Evolutionary conservation across 345 rosid genomes (phyloP), one percentile per base, ranked within the genome.

Genomic region (Crucihimalaya himalaica): DNA sequence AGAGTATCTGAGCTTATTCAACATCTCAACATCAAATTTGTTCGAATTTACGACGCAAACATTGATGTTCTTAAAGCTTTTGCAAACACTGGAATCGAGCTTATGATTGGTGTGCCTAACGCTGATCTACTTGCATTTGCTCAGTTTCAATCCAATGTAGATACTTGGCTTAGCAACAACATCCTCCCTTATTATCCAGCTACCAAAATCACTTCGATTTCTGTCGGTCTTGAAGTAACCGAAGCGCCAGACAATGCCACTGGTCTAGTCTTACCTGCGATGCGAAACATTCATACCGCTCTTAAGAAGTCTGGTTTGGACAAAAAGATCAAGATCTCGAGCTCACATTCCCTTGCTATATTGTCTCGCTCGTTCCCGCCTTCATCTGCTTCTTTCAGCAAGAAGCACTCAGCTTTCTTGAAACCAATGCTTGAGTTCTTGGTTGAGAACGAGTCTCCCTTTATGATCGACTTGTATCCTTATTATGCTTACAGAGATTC

Each of bases 51-150:
- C 14, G 99, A 92, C 53, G 84, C 97, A 23, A 88, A 90, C 79
- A 85, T 90, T 48, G 97, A 90, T 67, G 93, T 95, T 61, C 92
- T 95, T 59, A 90, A 92, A 82, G 97, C 97, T 9, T 90, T 90
- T 72, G 89, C 99, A 13, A 92, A 95, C 83, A 85, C 97, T 3
- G 86, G 88, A 4, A 80, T 95, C 14, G 96, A 95, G 74, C 97
- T 95, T 43, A 90, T 92, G 93, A 70, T 95, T 40, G 97, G 97
- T 52, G 84, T 95, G 46, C 65, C 99, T 11, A 95, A 92, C 77
- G 84, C 86, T 25, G 99, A 95, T 63, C 78, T 95, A 61, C 74
- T 92, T 37, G 84, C 99, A 7, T 83, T 90, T 62, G 83, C 99
- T 45, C 97, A 95, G 83, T 92, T 89, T 81, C 97, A 92, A 62